Evolutionary conservation across 495 filamentous ascomycete genomes (phyloP), one percentile per base, ranked within the genome.

Genomic region (Bryoglossum gracile): DNA sequence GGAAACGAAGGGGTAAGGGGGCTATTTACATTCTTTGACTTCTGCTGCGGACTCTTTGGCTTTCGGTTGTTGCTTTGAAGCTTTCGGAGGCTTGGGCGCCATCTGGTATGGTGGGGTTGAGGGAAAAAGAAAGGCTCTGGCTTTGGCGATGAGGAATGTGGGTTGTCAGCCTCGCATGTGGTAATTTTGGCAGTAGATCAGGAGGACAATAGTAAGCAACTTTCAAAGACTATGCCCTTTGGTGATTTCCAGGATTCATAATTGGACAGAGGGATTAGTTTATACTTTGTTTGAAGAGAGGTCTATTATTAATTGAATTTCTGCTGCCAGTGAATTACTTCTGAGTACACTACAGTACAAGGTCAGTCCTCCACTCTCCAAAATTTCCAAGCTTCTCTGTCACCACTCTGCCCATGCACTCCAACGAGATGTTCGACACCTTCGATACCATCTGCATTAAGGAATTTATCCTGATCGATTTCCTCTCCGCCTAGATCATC

Each of bases 401-500:
- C 86, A 18, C 83, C 74, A 17, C 61, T 67, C 9, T 73, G 71
- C 0, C 70, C 78, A 28, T 80, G 73, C 16, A 82, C 74, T 18
- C 82, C 86, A 6, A 85, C 85, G 35, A 89, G 68, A 36, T 71
- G 70, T 63, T 95, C 87, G 25, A 95, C 84, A 2, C 84, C 86
- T 46, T 88, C 82, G 43, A 82, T 78, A 21, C 86, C 89, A 40
- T 85, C 78, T 0, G 86, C 92, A 16, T 76, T 79, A 37, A 95
- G 73, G 62, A 96, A 96, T 48, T 87, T 89, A 39, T 96, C 86
- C 61, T 94, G 80, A 56, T 94, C 87, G 56, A 96, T 95, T 65
- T 94, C 87, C 65, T 89, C 83, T 28, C 86, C 86, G n/a, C 85
- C 83, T 43, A 84, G 76, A 25, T 78, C 72, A 16, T 62, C 65